phyloP scores from a whole-genome alignment of 768 basidiomycete species.

The Coprinopsis sp. region DNA sequence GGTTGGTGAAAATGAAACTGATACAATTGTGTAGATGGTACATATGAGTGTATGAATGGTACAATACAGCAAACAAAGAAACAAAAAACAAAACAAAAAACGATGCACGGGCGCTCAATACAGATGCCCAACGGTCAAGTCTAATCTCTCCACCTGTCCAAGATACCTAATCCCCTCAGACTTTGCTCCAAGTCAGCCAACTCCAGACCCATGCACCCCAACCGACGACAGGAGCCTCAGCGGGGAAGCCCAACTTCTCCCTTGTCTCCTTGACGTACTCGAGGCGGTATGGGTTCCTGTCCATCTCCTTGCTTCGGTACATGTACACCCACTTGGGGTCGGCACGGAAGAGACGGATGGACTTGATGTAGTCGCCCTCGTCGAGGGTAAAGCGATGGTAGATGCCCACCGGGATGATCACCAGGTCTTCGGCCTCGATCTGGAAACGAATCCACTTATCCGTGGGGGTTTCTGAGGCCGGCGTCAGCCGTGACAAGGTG shows the following conservation, averaged over 20 bases:
- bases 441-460: constrained; percentile 80
- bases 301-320: constrained; percentile 57
- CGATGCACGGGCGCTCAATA: no score
- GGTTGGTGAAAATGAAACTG: no score
- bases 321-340: constrained; percentile 87
- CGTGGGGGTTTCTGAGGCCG: constrained; percentile 48
- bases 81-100: no score
- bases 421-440: constrained; percentile 73
- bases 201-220: constrained; percentile 9
- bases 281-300: constrained; percentile 57
- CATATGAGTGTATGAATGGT: no score
- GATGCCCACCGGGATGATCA: constrained; percentile 85
- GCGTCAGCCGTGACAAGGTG: neutral
- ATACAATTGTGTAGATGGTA: no score
- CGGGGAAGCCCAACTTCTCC: constrained; percentile 6
- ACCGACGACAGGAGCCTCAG: neutral
- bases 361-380: constrained; percentile 63
- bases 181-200: constrained; percentile 7
- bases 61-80: no score
- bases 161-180: neutral
- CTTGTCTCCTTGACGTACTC: constrained; percentile 46
- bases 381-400: constrained; percentile 96
- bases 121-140: no score
- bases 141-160: no score
- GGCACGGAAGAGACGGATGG: constrained; percentile 83